phyloP scores from a whole-genome alignment of 2,329 filamentous ascomycete genomes.

The Arthrobotrys musiformis region DNA sequence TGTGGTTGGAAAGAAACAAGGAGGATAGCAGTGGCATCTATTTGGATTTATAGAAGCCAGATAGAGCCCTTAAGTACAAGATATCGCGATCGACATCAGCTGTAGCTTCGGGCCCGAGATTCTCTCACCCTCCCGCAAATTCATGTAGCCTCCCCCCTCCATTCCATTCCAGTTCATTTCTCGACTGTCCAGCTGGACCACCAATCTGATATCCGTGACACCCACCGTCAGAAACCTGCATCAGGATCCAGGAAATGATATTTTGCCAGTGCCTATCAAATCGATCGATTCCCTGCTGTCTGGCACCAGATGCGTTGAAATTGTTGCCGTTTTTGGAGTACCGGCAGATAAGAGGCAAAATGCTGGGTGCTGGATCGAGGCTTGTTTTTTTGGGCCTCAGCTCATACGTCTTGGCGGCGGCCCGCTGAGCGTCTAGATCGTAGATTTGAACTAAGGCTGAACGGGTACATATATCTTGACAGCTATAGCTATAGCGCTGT shows the following conservation, averaged over 20 bases:
- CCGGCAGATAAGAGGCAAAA: constrained; percentile 25
- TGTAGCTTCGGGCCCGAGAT: background rate
- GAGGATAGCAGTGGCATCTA: too few species aligned
- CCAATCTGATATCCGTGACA: background rate
- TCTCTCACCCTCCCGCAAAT: too few species aligned
- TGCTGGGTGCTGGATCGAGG: background rate
- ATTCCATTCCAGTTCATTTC: background rate
- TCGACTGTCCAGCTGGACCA: background rate
- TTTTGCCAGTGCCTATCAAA: background rate
- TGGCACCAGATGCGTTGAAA: constrained; percentile 28
- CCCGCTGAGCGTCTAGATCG: background rate
- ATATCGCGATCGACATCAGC: background rate
- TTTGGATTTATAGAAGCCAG: background rate
- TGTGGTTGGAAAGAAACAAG: background rate
- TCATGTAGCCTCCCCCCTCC: background rate
- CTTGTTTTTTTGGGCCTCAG: background rate
- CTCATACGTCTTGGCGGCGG: background rate
- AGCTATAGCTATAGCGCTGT: too few species aligned
- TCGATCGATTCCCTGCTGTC: background rate
- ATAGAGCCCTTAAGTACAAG: background rate
- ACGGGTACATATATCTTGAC: background rate
- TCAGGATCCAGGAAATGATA: constrained; percentile 8
- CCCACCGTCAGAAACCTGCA: background rate
- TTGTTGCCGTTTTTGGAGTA: constrained; percentile 30
- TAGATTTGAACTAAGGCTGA: background rate